phyloP scores from a whole-genome alignment of 1,139 yeast genomes.

The Sugiyamaella pinicola region DNA sequence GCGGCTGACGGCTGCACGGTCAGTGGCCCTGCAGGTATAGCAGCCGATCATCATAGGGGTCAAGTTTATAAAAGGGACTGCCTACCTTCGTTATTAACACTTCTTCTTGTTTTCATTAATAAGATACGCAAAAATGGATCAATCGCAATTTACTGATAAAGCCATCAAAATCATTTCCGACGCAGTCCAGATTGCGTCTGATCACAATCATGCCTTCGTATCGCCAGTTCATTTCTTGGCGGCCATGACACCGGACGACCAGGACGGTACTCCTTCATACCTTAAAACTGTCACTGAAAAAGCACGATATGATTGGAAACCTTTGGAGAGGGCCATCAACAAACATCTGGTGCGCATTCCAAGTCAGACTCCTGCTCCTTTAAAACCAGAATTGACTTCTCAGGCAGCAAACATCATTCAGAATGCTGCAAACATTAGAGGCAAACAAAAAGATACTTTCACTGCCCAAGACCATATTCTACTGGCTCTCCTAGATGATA shows the following conservation, averaged over 20 bases:
- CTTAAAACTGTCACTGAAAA: slow-evolving; percentile 83
- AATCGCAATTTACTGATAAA: slow-evolving; percentile 69
- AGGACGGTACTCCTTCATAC: slow-evolving; percentile 69
- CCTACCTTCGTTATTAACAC: neutral
- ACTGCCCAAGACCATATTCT: slow-evolving; percentile 94
- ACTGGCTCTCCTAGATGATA: slow-evolving; percentile 80
- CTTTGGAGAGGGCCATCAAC: slow-evolving; percentile 78
- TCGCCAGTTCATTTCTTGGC: slow-evolving; percentile 87
- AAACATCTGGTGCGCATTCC: slow-evolving; percentile 81
- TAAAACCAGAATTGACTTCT: slow-evolving; percentile 67
- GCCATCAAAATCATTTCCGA: slow-evolving; percentile 78
- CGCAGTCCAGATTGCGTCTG: slow-evolving; percentile 81
- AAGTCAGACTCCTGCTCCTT: slow-evolving; percentile 84
- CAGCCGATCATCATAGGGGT: neutral
- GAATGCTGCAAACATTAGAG: slow-evolving; percentile 71
- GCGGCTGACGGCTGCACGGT: neutral
- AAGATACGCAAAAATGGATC: slow-evolving; percentile 11
- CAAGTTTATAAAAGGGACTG: neutral
- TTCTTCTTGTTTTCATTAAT: neutral
- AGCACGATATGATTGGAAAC: slow-evolving; percentile 85
- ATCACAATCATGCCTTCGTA: slow-evolving; percentile 80
- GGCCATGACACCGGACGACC: slow-evolving; percentile 81
- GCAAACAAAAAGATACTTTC: slow-evolving; percentile 86
- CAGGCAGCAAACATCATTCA: slow-evolving; percentile 70
- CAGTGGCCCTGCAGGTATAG: neutral